Evolutionary conservation across 495 filamentous ascomycete genomes (phyloP), one percentile per base, ranked within the genome.

Genomic region (Aspergillus steynii): DNA sequence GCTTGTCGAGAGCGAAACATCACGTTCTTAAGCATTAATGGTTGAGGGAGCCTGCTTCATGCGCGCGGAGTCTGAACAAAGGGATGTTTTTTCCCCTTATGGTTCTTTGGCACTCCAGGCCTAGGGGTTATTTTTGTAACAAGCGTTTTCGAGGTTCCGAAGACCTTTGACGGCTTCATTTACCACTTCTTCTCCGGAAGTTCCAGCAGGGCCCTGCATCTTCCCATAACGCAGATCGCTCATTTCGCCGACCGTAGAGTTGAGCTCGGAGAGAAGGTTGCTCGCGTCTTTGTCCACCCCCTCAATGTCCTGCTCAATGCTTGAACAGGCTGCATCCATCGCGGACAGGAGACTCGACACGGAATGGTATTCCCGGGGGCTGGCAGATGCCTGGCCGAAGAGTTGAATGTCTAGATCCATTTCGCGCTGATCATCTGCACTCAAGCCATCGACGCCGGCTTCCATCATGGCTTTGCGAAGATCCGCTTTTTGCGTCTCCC

Each of bases 201-300:
- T 75, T 5, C 79, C 74, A 29, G 84, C 79, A 34, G 79, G 72
- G 60, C 87, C 89, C 60, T 82, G 78, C 62, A 92, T 81, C 56
- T 86, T 88, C 42, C 92, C 91, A 66, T 94, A 95, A 50, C 90
- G 87, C 29, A 96, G 81, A 68, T 95, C 91, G 68, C 91, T 94
- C 76, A 96, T 71, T 50, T 85, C 84, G 29, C 87, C 87, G 34
- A 92, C 83, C 1, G 82, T 87, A 34, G 80, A 76, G 59, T 81
- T 80, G 50, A 93, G 81, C 42, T 86, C 81, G 9, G 81, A 77
- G 31, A 92, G 70, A 12, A 92, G 74, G 3, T 64, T 61, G 0
- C 83, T 77, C 37, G 89, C 85, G 61, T 94, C 86, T 55, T 81
- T 69, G 63, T 92, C 88, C 29, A 91, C 73, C 29, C 68, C 75